Base-by-base conservation (phyloP, 345 rosid species). In the Populus nigra region DNA sequence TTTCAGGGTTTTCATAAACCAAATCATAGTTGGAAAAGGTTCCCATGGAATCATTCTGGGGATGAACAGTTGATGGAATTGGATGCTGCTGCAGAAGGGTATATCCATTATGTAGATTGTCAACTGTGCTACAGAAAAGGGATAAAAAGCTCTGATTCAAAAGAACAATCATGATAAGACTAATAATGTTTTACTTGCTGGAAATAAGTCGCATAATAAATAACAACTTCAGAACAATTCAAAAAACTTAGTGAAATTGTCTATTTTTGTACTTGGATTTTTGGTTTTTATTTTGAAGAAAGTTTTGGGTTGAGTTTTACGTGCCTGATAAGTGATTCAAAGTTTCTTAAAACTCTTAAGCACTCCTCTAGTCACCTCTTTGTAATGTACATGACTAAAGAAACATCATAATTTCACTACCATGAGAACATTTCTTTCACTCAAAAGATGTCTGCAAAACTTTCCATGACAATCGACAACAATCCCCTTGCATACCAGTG, bases 91-190 rank as follows among this genome's bases (percentile, higher is more conserved):
- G 78, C 50, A 23, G 35, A 27, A 33, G 25, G 36, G 72, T 67
- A 43, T 67, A 36, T 23, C 72, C 78, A 62, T 49, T 49, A 16
- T 71, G 69, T 13, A 73, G 43, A 57, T 72, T 41, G 80, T 77
- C 41, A 47, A 43, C 84, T 81, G 84, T 76, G 50, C 29, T 73
- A 59, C 62, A 47, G 17, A 61, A 9, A n/a, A n/a, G 67, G 50
- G 7, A 33, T 33, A 45, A 70, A 36, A 27, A 68, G 36, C 72
- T 68, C 22, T 49, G 16, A 67, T 63, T 31, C 57, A 55, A 9
- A 55, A 55, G n/a, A 2, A 22, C 0, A 7, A 55, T 55, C 25
- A 55, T 22, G 62, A 22, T 8, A 55, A 22, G 23, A 55, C 2
- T n/a, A 22, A 55, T 55, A 55, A 55, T 23, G 12, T 7, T 53